Base-by-base conservation (phyloP, 306 rosid species). In the Styphnolobium japonicum region DNA sequence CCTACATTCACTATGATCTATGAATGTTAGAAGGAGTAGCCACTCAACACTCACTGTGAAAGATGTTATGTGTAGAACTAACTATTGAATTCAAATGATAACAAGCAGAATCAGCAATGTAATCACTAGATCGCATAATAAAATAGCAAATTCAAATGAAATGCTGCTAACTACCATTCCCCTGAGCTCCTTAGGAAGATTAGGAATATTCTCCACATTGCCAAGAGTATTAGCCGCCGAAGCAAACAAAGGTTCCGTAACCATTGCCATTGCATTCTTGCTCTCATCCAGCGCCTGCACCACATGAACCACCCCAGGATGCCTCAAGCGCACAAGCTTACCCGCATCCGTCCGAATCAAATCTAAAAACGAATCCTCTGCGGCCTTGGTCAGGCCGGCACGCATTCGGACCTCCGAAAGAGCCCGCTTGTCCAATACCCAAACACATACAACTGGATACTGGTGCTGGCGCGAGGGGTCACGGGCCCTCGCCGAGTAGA, bases 251-350 rank as follows among this genome's bases (percentile, higher is more conserved):
- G 99, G 99, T 67, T 95, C 99, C 0, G 99, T 95, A 43, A 93
- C 99, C 99, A 95, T 91, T 0, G 99, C 97, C 98, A 95, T 95
- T 0, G 99, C 98, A 58, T 93, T 89, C 88, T 95, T 95, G 70
- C 81, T 95, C 97, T 95, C 99, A 12, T 95, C 99, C 29, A 95
- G 68, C 0, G 92, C 99, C 88, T 95, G 99, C 65, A 95, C 99
- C 73, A 95, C 98, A 69, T 95, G 99, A 15, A 92, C 93, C 78
- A 95, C 92, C 0, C 99, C 99, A 0, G 99, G 99, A 43, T 95
- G 99, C 78, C 99, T 79, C 70, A 95, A 40, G 76, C 97, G 75
- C 58, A 95, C 98, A 29, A 95, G 89, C 84, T 94, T 86, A 3
- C 75, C 84, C 18, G 98, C 99, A 79, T 95, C 99, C 2, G 91